Base-by-base conservation (phyloP, 2,329 filamentous ascomycete species). In the Exophiala lecanii-corni region DNA sequence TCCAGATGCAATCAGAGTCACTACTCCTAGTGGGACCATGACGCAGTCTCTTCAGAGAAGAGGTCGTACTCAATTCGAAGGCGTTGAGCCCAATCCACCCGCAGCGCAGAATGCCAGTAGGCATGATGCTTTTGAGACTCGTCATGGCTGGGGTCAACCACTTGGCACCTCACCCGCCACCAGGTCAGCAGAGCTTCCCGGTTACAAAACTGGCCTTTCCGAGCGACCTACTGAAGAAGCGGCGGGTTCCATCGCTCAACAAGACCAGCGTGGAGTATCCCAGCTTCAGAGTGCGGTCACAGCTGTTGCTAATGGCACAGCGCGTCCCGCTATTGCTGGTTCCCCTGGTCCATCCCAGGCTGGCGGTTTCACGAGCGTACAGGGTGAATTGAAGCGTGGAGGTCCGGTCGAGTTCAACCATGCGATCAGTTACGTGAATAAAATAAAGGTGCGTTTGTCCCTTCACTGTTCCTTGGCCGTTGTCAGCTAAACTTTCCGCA, bases 341-440 rank as follows among this genome's bases (percentile, higher is more conserved):
- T 58, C 64, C 38, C 71, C 70, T 41, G 62, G 65, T 13, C 75
- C 79, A 34, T 47, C 47, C 10, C 51, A 54, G 39, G 30, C 20
- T 17, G 45, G 35, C 7, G 15, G 42, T 16, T 53, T 43, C 36
- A 32, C 45, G 36, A 45, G 50, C 23, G 45, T 45, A 31, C 78
- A 66, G 66, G 82, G 67, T 68, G 73, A 72, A 39, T 57, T 86
- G 62, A 89, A 94, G 64, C 94, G 92, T 61, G 81, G 89, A 43
- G 91, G 89, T 0, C 92, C 92, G 1, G 92, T 98, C 13, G 92
- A 98, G 61, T 98, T 98, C 66, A 98, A 98, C 62, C 92, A 98
- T 67, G 92, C 92, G 1, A 98, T 98, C 52, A 97, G 89, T 63
- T 98, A 98, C 59, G 92, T 98, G 41, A 98, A 98, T 63, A 98